Conservation (phyloP, 179 eudicot species). For the Patellifolia procumbens region DNA sequence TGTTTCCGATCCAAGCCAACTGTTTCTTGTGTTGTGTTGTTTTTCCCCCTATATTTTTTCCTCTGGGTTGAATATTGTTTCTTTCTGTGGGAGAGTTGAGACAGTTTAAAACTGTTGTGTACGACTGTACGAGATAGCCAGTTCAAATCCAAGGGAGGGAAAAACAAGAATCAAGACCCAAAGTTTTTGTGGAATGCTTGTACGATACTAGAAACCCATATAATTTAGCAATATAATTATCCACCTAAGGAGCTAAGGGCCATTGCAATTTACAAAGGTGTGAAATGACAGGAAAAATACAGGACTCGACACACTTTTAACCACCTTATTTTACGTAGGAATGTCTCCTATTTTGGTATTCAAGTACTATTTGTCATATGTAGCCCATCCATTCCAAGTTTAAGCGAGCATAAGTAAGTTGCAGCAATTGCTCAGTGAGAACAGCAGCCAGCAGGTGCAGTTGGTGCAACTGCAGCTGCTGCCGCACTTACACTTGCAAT, state of each 20-base stretch:
- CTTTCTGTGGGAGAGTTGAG: too few relatives aligned
- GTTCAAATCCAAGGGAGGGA: not conserved
- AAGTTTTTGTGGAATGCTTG: not conserved
- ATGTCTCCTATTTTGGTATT: not conserved
- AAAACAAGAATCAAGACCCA: not conserved
- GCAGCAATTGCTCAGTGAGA: constrained; percentile 22
- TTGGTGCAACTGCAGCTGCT: constrained; percentile 44
- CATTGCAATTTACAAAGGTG: not conserved
- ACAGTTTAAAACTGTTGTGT: too few relatives aligned
- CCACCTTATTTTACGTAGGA: not conserved
- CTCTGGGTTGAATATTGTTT: too few relatives aligned
- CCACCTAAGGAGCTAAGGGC: too few relatives aligned
- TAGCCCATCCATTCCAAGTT: not conserved
- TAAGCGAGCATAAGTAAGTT: not conserved
- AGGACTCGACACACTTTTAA: not conserved
- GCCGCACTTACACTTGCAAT: constrained; percentile 57
- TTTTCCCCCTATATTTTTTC: too few relatives aligned
- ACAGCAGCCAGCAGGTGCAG: constrained; percentile 60
- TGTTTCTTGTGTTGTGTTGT: too few relatives aligned
- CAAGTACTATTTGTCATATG: not conserved
- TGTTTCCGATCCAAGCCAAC: too few relatives aligned
- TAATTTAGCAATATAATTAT: not conserved
- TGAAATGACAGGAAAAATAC: not conserved
- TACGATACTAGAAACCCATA: constrained; percentile 3
- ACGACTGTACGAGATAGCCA: too few relatives aligned